Evolutionary conservation across 2,329 filamentous ascomycete species (phyloP), one percentile per base, ranked within the genome.

Genomic region (Bipolaris victoriae): DNA sequence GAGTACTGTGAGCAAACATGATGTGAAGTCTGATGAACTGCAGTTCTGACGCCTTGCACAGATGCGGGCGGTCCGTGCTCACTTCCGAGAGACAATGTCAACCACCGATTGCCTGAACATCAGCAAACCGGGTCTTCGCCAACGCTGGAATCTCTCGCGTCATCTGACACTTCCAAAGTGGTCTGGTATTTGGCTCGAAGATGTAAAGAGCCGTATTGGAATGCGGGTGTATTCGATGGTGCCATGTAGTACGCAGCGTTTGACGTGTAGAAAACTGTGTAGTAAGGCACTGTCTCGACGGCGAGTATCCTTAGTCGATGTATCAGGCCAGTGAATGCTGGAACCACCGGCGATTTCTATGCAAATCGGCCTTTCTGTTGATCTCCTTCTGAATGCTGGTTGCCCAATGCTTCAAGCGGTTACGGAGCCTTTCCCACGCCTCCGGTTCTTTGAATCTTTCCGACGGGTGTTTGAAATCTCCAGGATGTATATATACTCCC

Each of bases 1-100:
- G 67, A 11, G 63, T 57, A 36, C 57, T 66, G 43, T 57, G 62
- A 48, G 63, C 52, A 50, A 75, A 62, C 72, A 76, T 76, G 64
- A 61, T 64, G 62, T 67, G 62, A 61, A 55, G 65, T 60, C 50
- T 60, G 63, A 49, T 50, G 41, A 60, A 49, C 36, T 62, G 64
- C 59, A 58, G 33, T 45, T 57, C 51, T 29, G 50, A 54, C 47
- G 58, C 56, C 44, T 59, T 55, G 55, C 60, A 63, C 60, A 56
- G 55, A 61, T 67, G 64, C 60, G 58, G 55, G 57, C 39, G 46
- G 68, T 65, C 69, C 55, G 68, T 69, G 69, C 68, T 44, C 49
- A 51, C 29, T 51, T 37, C 49, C 46, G 36, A 52, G 43, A 5
- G 18, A n/a, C 52, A 29, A 58, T 54, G 26, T 54, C 51, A 22